Evolutionary conservation across 352 stramenopile species (phyloP), one percentile per base, ranked within the genome.

Genomic region (Sclerospora graminicola): DNA sequence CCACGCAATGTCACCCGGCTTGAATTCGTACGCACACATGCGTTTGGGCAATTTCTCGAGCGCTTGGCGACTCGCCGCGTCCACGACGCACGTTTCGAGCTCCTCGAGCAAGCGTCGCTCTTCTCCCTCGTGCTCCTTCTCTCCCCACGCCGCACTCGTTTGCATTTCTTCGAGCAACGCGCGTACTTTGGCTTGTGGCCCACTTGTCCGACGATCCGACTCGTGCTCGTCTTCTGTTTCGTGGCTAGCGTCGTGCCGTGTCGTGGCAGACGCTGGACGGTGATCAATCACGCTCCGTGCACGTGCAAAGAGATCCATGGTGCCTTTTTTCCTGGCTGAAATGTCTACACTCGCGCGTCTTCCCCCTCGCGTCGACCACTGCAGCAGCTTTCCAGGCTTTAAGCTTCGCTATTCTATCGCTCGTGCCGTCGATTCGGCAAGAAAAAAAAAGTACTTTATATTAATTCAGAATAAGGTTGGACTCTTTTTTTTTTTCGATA

Each of bases 1-100:
- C 90, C 95, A 98, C 15, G 97, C 95, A 54, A 98, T 98, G 55
- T 98, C 95, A 34, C 96, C 96, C 1, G 77, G 74, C 51, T 89
- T 94, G 66, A 98, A 98, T 46, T 92, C 82, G 57, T 94, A 95
- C 31, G 84, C 83, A 44, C 84, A 95, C 72, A 95, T 92, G 57
- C 81, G 77, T 54, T 92, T 92, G 36, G 77, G 76, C 34, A 89
- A 51, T 37, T 69, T 60, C 48, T 82, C 64, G 15, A 89, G 62
- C 37, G 51, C 64, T 11, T 55, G 50, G 13, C 61, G 56, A 19
- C 50, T 60, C 32, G 57, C 54, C 8, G 69, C 71, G 44, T 84
- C 71, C 42, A 86, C 33, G 15, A 86, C 71, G 36, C 70, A 84
- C 21, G 29, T 58, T 40, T 76, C 69, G 18, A 89, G 60, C 48